These are phyloP conservation scores for Venturia carpophila DNA, from an alignment of 2,329 filamentous ascomycete genomes.

Conservation along the genomic window DNA sequence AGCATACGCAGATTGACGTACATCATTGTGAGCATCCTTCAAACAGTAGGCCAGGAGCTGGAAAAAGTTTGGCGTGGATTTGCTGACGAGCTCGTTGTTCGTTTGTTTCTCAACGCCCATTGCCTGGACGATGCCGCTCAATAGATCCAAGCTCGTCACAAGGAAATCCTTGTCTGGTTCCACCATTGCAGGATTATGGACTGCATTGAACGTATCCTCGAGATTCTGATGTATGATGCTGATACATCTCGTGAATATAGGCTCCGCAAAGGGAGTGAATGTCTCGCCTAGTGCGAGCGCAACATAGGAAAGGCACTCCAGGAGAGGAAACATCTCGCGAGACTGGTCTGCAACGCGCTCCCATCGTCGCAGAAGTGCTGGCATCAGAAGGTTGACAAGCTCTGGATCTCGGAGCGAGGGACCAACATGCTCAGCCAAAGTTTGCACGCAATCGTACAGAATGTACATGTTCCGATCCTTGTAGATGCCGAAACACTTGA, in stretches of 20 bases:
- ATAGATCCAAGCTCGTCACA: constrained; percentile 84
- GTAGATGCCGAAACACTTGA: constrained; percentile 86
- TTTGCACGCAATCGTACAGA: constrained; percentile 96
- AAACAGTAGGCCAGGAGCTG: constrained; percentile 86
- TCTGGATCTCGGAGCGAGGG: constrained; percentile 71
- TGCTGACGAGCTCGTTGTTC: constrained; percentile 67
- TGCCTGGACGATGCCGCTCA: constrained; percentile 89
- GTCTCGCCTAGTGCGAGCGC: constrained; percentile 73
- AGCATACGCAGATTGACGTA: constrained; percentile 92
- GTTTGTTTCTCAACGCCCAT: constrained; percentile 56
- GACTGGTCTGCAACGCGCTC: constrained; percentile 81
- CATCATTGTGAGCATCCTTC: constrained; percentile 83
- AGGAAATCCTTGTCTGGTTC: constrained; percentile 93
- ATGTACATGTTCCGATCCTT: constrained; percentile 99
- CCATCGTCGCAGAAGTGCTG: constrained; percentile 81
- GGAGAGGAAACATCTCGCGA: constrained; percentile 82
- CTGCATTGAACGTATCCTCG: constrained; percentile 66
- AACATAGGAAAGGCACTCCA: constrained; percentile 96
- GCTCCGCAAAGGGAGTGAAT: constrained; percentile 77
- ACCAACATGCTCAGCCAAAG: constrained; percentile 84
- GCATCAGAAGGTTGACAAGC: constrained; percentile 83
- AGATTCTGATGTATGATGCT: constrained; percentile 88
- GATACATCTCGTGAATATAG: constrained; percentile 82
- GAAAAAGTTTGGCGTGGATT: constrained; percentile 76
- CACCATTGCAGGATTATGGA: constrained; percentile 61